A percentile compares a stretch with the other conserved stretches of the same genome.
These are phyloP conservation scores for Elongisporangium undulatum DNA, from an alignment of 352 stramenopile genomes.

Conservation along the genomic window DNA sequence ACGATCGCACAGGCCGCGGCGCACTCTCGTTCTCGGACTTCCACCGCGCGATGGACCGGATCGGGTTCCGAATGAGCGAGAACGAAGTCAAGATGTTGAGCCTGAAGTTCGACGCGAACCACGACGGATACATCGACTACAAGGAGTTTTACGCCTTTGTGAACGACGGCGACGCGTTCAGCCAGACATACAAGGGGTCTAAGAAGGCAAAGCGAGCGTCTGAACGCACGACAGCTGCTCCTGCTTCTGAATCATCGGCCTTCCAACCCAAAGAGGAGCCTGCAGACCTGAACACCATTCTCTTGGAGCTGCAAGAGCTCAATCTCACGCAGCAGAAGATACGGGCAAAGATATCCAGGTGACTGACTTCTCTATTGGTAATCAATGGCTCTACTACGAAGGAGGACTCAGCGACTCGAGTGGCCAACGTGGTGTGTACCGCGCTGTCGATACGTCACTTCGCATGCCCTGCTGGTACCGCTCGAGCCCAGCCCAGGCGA, in stretches of 20 bases:
- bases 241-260: not conserved
- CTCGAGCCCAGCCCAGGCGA: slow-evolving; percentile 92
- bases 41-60: slow-evolving; percentile 39
- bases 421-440: slow-evolving; percentile 76
- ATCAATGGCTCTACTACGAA: not conserved
- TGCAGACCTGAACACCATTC: slow-evolving; percentile 23
- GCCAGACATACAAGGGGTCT: not conserved
- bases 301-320: slow-evolving; percentile 36
- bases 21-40: slow-evolving; percentile 39
- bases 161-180: slow-evolving; percentile 6
- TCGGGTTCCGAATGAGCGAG: slow-evolving; percentile 43
- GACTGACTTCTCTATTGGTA: slow-evolving; percentile 13
- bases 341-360: slow-evolving; percentile 7
- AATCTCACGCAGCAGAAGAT: slow-evolving; percentile 34
- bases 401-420: slow-evolving; percentile 41
- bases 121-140: slow-evolving; percentile 61
- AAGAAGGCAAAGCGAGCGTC: not conserved
- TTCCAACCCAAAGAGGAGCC: not conserved
- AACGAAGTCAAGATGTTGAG: slow-evolving; percentile 39
- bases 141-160: slow-evolving; percentile 54
- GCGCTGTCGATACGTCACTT: slow-evolving; percentile 38
- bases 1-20: slow-evolving; percentile 31
- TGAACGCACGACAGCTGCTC: not conserved
- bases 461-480: slow-evolving; percentile 48
- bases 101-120: slow-evolving; percentile 46